phyloP scores from a whole-genome alignment of 1,139 yeast species.

The Kurtzmaniella quercitrusa region DNA sequence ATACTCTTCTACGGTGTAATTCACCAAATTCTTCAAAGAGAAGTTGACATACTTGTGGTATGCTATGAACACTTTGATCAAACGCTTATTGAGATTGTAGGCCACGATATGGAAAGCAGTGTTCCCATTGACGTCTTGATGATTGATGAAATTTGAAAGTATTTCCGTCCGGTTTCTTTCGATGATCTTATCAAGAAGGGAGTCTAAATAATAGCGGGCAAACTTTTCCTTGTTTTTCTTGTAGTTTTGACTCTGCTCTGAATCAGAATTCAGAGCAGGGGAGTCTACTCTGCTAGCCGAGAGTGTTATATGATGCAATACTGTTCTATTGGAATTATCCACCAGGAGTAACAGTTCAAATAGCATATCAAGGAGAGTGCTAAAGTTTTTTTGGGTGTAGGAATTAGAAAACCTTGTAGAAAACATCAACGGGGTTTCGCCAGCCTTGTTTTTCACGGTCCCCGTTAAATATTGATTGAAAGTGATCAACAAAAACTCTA shows the following conservation, averaged over 20 bases:
- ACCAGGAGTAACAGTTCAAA: slow-evolving; percentile 73
- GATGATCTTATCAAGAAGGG: slow-evolving; percentile 56
- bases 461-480: slow-evolving; percentile 58
- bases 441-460: slow-evolving; percentile 57
- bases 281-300: slow-evolving; percentile 20
- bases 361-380: slow-evolving; percentile 63
- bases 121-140: slow-evolving; percentile 80
- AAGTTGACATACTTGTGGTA: slow-evolving; percentile 70
- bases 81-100: slow-evolving; percentile 65
- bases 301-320: slow-evolving; percentile 77
- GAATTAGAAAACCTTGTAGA: slow-evolving; percentile 88
- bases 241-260: slow-evolving; percentile 13
- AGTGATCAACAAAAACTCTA: slow-evolving; percentile 53
- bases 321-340: slow-evolving; percentile 68
- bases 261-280: slow-evolving; percentile 21
- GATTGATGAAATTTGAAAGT: slow-evolving; percentile 67
- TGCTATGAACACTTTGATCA: slow-evolving; percentile 66
- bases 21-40: slow-evolving; percentile 59
- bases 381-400: slow-evolving; percentile 71
- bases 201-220: slow-evolving; percentile 79
- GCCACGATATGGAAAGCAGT: slow-evolving; percentile 86
- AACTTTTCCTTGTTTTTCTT: slow-evolving; percentile 61
- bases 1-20: slow-evolving; percentile 74
- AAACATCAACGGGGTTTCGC: slow-evolving; percentile 87
- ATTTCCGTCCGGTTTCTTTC: slow-evolving; percentile 23